phyloP scores from a whole-genome alignment of 2,329 filamentous ascomycete species.

The Scedosporium boydii region DNA sequence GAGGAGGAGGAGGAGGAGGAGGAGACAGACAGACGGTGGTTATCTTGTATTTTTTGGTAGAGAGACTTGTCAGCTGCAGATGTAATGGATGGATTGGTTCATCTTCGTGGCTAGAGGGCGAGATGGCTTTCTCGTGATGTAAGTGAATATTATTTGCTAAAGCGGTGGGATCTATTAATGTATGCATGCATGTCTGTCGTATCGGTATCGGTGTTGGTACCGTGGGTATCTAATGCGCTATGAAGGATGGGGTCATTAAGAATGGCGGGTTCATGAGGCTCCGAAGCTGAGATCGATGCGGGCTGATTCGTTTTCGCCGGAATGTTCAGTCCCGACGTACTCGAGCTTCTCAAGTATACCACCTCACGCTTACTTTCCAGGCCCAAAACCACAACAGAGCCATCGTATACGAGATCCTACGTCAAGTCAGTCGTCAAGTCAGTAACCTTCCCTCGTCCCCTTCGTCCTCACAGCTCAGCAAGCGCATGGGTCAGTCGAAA shows the following conservation, averaged over 20 bases:
- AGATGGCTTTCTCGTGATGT: too few species aligned
- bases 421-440: too few species aligned
- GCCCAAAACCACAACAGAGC: neutral
- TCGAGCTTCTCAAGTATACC: neutral
- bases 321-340: neutral
- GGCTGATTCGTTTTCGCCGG: neutral
- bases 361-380: neutral
- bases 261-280: neutral
- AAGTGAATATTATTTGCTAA: neutral
- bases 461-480: too few species aligned
- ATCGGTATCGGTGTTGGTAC: neutral
- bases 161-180: neutral
- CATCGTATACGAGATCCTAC: neutral
- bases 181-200: neutral
- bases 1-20: too few species aligned
- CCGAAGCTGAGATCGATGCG: neutral
- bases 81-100: too few species aligned
- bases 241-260: neutral
- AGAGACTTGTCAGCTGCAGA: too few species aligned
- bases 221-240: neutral
- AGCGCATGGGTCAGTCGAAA: neutral
- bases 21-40: too few species aligned
- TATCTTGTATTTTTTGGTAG: too few species aligned
- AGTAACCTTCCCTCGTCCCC: neutral
- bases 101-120: too few species aligned